Base-by-base conservation (phyloP, 345 rosid species). In the Hibiscus syriacus region DNA sequence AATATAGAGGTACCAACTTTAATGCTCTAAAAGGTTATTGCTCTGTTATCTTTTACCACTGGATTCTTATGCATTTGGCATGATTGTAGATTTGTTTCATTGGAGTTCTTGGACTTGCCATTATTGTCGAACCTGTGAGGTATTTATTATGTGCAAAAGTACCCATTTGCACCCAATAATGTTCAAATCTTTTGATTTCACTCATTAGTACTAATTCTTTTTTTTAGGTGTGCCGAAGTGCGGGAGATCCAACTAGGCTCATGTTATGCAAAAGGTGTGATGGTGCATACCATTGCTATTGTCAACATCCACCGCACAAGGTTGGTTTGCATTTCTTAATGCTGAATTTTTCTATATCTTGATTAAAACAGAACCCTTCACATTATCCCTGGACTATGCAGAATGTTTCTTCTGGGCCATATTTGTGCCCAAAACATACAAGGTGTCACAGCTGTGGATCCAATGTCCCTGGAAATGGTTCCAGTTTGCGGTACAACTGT, bases 291-390 rank as follows among this genome's bases (percentile, higher is more conserved):
- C 99, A 95, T 80, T 95, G 99, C 82, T 91, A 95, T 73, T 95
- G 99, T 74, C 99, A 92, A 78, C 99, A 92, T 75, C 99, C 98
- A 65, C 91, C 97, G 0, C 99, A 95, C 88, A 95, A 95, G 93
- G 99, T 94, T 71, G 52, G 72, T 67, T 66, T 71, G 17, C 53
- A 38, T 66, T 73, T 17, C 50, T 62, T 74, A 20, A 72, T 30
- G 43, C 29, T 67, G 23, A 67, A 50, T 50, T 50, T 3, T 25
- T 46, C 66, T 49, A 66, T 60, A 22, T 65, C 71, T 78, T 62
- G 16, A 41, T 36, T 52, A 57, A 25, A 71, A 49, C 27, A 25
- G 69, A 49, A 41, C 25, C 52, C 26, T 69, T 39, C 71, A 61
- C 14, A 17, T 32, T 13, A 30, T 46, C 53, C 29, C 29, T 70